A percentile compares a stretch with the other conserved stretches of the same genome.
Conservation (phyloP, 352 stramenopile species). For the Phytophthora agathidicida region DNA sequence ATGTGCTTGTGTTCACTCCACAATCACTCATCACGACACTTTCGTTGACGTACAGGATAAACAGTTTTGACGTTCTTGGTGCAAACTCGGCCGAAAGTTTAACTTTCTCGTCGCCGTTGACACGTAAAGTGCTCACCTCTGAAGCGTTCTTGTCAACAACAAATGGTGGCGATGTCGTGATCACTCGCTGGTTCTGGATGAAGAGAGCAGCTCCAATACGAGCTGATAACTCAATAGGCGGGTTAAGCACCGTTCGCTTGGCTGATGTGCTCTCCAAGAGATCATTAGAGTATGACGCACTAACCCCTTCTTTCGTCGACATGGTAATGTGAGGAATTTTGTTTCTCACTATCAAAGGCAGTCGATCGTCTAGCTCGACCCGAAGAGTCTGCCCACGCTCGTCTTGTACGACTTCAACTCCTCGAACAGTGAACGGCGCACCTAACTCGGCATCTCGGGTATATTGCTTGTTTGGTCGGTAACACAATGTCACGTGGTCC, state of each 20-base stretch:
- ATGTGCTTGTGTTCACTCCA: conserved; percentile 6
- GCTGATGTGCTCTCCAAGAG: conserved; percentile 37
- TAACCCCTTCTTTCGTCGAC: conserved; percentile 49
- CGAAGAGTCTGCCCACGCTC: conserved; percentile 48
- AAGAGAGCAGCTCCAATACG: conserved; percentile 43
- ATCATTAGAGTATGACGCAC: conserved; percentile 73
- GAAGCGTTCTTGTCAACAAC: conserved; percentile 6
- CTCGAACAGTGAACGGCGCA: conserved; percentile 36
- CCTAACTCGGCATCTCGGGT: conserved; percentile 52
- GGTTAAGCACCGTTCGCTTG: conserved; percentile 27
- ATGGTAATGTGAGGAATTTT: conserved; percentile 72
- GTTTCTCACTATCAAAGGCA: conserved; percentile 53
- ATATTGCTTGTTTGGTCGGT: conserved; percentile 61
- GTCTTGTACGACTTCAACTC: conserved; percentile 53
- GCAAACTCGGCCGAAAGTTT: background rate
- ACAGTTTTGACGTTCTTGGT: conserved; percentile 18
- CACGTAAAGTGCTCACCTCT: background rate
- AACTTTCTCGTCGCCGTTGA: background rate
- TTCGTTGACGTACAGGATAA: conserved; percentile 40
- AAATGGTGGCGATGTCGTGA: conserved; percentile 44
- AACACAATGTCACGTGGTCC: conserved; percentile 77
- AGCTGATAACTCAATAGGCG: conserved; percentile 24
- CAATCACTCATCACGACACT: conserved; percentile 12
- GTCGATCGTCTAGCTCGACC: conserved; percentile 44
- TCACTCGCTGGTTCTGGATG: conserved; percentile 46